phyloP scores from a whole-genome alignment of 1,139 yeast genomes.

The Pneumocystis oryctolagi region DNA sequence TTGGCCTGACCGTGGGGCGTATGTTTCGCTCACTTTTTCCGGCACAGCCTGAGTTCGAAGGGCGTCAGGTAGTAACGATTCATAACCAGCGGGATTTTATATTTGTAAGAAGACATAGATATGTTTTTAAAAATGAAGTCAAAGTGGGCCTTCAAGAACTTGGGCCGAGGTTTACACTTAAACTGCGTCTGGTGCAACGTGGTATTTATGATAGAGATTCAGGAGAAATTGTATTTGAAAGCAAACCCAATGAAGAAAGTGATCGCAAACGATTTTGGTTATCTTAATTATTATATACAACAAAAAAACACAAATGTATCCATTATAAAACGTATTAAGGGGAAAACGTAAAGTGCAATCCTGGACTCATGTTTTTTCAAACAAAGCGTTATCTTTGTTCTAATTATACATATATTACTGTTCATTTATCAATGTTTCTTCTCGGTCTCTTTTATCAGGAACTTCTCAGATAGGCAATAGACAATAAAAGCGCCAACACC shows the following conservation, averaged over 20 bases:
- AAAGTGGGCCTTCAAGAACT: slow-evolving; percentile 87
- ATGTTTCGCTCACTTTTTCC: slow-evolving; percentile 87
- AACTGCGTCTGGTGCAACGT: slow-evolving; percentile 72
- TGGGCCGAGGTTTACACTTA: slow-evolving; percentile 90
- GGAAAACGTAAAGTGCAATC: no score
- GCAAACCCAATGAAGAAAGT: not conserved
- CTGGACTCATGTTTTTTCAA: not conserved
- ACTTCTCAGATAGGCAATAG: slow-evolving; percentile 46
- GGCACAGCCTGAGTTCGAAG: slow-evolving; percentile 79
- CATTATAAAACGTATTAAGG: not conserved
- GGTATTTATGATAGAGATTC: slow-evolving; percentile 53
- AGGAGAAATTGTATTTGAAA: slow-evolving; percentile 9
- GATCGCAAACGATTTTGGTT: not conserved
- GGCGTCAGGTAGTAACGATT: slow-evolving; percentile 85
- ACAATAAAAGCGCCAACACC: slow-evolving; percentile 65
- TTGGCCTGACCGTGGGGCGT: slow-evolving; percentile 86
- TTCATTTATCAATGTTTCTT: slow-evolving; percentile 2
- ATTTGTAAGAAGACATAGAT: slow-evolving; percentile 89
- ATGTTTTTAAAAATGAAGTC: slow-evolving; percentile 75
- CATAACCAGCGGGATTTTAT: slow-evolving; percentile 94
- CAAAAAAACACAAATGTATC: not conserved
- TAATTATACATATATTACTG: not conserved
- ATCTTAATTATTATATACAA: not conserved
- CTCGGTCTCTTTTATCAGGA: slow-evolving; percentile 20
- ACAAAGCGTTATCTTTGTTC: not conserved